phyloP scores from a whole-genome alignment of 305 asterid genomes.

The Solanum hybrid region DNA sequence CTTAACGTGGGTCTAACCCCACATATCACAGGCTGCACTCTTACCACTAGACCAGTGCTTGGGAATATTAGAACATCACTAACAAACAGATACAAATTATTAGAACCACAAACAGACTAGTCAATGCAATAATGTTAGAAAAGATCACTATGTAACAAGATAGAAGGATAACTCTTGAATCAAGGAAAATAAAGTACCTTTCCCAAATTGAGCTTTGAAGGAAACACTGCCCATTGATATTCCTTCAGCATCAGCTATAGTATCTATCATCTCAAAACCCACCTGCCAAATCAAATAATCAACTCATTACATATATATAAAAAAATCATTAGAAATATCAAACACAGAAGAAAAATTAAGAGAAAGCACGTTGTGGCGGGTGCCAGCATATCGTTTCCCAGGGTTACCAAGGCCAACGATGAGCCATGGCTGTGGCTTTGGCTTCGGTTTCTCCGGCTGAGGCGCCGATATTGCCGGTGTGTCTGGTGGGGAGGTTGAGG shows the following conservation, averaged over 20 bases:
- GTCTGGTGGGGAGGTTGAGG: background rate
- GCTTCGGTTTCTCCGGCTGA: constrained; percentile 19
- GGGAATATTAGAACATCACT: background rate
- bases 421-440: constrained; percentile 66
- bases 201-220: constrained; percentile 79
- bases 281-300: constrained; percentile 34
- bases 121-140: background rate
- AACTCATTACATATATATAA: background rate
- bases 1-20: background rate
- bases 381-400: constrained; percentile 64
- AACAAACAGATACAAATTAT: background rate
- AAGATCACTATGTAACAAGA: background rate
- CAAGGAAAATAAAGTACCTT: constrained; percentile 31
- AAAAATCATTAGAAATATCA: background rate
- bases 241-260: constrained; percentile 82
- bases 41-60: background rate
- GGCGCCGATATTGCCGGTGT: constrained; percentile 8
- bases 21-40: background rate
- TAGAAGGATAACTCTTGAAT: background rate
- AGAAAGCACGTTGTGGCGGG: constrained; percentile 70
- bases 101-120: background rate
- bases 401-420: constrained; percentile 98
- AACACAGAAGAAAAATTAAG: background rate
- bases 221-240: constrained; percentile 56
- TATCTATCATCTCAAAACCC: constrained; percentile 88